phyloP scores from a whole-genome alignment of 176 grass and related monocot genomes.

The Saccharum spontaneum region DNA sequence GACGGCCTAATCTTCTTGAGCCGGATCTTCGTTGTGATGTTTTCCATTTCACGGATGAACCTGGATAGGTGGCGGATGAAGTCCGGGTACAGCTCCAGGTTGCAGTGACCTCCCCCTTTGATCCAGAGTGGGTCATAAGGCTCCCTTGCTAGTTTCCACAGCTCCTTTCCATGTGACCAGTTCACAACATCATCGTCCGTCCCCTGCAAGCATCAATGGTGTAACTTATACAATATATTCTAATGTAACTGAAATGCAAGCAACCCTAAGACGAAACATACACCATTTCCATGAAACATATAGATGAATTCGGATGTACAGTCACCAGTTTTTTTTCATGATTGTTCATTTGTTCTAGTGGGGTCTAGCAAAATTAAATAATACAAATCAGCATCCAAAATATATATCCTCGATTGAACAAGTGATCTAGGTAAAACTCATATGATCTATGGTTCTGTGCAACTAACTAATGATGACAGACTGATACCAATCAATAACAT shows the following conservation, averaged over 20 bases:
- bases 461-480: not conserved
- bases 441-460: not conserved
- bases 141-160: conserved; percentile 90
- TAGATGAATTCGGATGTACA: not conserved
- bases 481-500: not conserved
- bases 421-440: not conserved
- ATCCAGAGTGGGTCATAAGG: conserved; percentile 97
- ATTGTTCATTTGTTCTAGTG: not conserved
- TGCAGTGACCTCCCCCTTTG: conserved; percentile 98
- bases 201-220: conserved; percentile 50
- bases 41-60: conserved; percentile 90
- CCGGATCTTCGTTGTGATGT: conserved; percentile 58
- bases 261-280: too few species aligned
- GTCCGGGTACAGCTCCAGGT: conserved; percentile 94
- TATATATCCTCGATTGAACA: not conserved
- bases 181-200: conserved; percentile 96
- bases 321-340: not conserved
- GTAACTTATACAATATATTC: not conserved
- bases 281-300: not conserved
- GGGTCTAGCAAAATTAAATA: not conserved
- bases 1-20: conserved; percentile 89
- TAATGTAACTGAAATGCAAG: not conserved
- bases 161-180: conserved; percentile 84
- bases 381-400: not conserved
- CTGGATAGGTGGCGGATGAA: conserved; percentile 87